These are phyloP conservation scores for Striga hermonthica DNA, from an alignment of 305 asterid species.

Conservation along the genomic window DNA sequence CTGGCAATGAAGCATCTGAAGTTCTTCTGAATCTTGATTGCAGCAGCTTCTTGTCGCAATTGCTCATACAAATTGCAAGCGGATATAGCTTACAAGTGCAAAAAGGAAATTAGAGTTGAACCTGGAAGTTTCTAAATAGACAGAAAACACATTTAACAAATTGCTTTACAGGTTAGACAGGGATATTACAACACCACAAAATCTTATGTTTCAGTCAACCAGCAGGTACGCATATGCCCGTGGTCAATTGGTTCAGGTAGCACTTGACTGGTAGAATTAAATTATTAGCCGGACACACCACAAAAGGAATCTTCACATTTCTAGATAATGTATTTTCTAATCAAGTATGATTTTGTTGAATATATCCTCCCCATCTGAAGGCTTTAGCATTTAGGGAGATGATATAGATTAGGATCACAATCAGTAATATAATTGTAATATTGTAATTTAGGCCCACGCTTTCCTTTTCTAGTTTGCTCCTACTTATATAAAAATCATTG, in stretches of 20 bases:
- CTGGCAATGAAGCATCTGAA: slow-evolving; percentile 65
- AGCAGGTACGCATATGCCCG: slow-evolving; percentile 6
- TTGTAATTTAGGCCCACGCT: too few relatives aligned
- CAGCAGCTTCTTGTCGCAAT: slow-evolving; percentile 81
- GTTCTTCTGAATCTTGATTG: slow-evolving; percentile 87
- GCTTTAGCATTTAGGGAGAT: slow-evolving; percentile 5
- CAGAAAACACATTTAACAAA: slow-evolving; percentile 26
- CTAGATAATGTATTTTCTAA: slow-evolving; percentile 14
- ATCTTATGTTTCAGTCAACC: slow-evolving; percentile 20
- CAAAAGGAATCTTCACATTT: slow-evolving; percentile 8
- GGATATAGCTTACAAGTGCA: slow-evolving; percentile 53
- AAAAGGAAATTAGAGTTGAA: slow-evolving; percentile 19
- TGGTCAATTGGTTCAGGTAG: slow-evolving; percentile 20
- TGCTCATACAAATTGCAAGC: slow-evolving; percentile 90
- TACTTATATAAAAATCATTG: too few relatives aligned
- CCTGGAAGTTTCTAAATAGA: slow-evolving; percentile 24
- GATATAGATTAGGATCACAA: too few relatives aligned
- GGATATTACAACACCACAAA: slow-evolving; percentile 12
- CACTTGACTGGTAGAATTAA: not conserved
- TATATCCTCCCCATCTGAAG: slow-evolving; percentile 1
- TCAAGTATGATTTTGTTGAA: not conserved
- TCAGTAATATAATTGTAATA: too few relatives aligned
- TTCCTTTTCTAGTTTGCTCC: too few relatives aligned
- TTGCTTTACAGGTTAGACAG: slow-evolving; percentile 24
- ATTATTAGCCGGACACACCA: not conserved